Evolutionary conservation across 2,329 filamentous ascomycete genomes (phyloP), one percentile per base, ranked within the genome.

Genomic region (Gnomoniopsis smithogilvyi): DNA sequence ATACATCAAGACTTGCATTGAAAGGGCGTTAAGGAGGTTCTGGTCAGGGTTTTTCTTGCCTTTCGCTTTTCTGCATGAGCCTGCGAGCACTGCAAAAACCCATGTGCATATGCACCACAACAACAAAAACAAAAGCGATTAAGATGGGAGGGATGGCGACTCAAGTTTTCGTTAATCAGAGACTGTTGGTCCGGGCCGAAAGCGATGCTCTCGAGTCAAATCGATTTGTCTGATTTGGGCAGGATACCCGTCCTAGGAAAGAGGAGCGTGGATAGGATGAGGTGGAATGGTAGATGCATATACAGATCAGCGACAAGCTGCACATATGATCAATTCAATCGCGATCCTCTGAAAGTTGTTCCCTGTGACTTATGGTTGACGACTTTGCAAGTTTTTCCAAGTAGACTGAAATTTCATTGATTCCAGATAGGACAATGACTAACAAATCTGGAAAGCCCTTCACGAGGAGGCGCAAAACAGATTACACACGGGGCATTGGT

Each of bases 11-110:
- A 53, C 26, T 41, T 56, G 58, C 58, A 60, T 56, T 38, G 21
- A 49, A 47, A 30, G 43, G 58, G 58, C 58, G 58, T 60, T 41
- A 30, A 30, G 26, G 26, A 30, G 58, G 58, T 33, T 53, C 52
- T 60, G 26, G 26, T 30, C 8, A 8, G 26, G 26, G 26, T 30
- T 30, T 30, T 8, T 8, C 8, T 30, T 30, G 8, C 8, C 26
- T 30, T 56, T 21, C 24, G 52, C 15, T 36, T 48, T 26, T 45
- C 34, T 45, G 14, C 51, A 26, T 22, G 50, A 52, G 26, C 26
- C 26, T 30, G 59, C 59, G 54, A 36, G 15, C 8, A 55, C 22
- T 50, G 51, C 57, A 22, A 22, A 36, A 19, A 15, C 7, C 10
- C 21, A 26, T 17, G 21, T 43, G 22, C 51, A 17, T 46, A 41